These are phyloP conservation scores for Xylaria sp. DNA, from an alignment of 2,329 filamentous ascomycete genomes.

Conservation along the genomic window DNA sequence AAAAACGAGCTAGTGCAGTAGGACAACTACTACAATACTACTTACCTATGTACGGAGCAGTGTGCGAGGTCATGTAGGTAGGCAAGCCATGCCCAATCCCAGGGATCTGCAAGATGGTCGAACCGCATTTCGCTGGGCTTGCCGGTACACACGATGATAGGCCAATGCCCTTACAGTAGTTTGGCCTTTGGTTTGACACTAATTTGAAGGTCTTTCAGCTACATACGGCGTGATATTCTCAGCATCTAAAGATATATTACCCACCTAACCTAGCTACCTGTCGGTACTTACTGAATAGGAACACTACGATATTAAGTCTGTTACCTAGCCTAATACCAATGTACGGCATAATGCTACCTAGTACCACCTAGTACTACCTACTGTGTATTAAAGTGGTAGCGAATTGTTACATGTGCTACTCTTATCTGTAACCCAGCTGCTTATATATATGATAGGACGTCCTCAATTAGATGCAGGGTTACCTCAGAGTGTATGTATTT, in stretches of 20 bases:
- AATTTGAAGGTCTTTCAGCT: not conserved
- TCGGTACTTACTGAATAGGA: not conserved
- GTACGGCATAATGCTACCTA: not conserved
- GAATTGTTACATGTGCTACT: no score
- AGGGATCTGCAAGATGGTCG: slow-evolving; percentile 23
- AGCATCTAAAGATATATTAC: not conserved
- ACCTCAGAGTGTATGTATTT: no score
- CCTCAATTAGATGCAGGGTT: no score
- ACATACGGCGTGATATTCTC: not conserved
- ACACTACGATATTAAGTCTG: not conserved
- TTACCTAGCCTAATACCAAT: no score
- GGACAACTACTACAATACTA: no score
- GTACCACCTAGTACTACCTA: not conserved
- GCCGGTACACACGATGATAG: slow-evolving; percentile 20
- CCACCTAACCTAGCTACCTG: no score
- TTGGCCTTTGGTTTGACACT: not conserved
- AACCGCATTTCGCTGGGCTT: slow-evolving; percentile 11
- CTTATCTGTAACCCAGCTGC: no score
- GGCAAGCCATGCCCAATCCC: slow-evolving; percentile 13
- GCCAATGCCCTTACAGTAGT: slow-evolving; percentile 1
- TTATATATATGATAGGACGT: no score
- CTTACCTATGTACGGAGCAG: not conserved
- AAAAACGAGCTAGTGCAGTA: no score
- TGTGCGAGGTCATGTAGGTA: not conserved
- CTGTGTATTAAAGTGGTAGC: not conserved